phyloP scores from a whole-genome alignment of 2,329 filamentous ascomycete species.

The Boeremia exigua region DNA sequence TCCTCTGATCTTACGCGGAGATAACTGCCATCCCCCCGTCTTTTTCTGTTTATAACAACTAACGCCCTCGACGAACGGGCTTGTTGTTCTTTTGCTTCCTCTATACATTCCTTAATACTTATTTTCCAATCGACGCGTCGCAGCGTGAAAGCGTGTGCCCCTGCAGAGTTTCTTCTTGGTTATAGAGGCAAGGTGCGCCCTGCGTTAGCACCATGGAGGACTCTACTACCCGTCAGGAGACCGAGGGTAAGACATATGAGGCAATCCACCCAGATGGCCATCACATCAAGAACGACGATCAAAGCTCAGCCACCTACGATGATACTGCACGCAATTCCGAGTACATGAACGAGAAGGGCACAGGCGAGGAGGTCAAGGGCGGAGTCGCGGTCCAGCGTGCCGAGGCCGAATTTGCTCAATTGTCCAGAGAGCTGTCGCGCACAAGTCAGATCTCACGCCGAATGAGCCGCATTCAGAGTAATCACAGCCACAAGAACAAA shows the following conservation, averaged over 20 bases:
- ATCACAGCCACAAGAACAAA: constrained; percentile 48
- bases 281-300: constrained; percentile 22
- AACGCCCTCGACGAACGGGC: background rate
- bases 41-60: constrained; percentile 8
- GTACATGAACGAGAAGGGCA: constrained; percentile 26
- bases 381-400: constrained; percentile 69
- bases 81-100: constrained; percentile 4
- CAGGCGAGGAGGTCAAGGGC: constrained; percentile 11
- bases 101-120: constrained; percentile 24
- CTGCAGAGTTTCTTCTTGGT: constrained; percentile 1
- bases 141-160: constrained; percentile 7
- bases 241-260: constrained; percentile 35
- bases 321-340: constrained; percentile 30
- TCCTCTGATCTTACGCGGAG: constrained; percentile 8
- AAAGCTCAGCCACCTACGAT: constrained; percentile 28
- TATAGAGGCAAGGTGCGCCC: constrained; percentile 26
- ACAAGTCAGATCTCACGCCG: constrained; percentile 47
- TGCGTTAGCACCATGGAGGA: constrained; percentile 34
- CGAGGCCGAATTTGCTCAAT: constrained; percentile 72
- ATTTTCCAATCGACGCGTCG: constrained; percentile 10
- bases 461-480: constrained; percentile 55
- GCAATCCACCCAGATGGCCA: constrained; percentile 34
- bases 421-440: constrained; percentile 58
- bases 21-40: constrained; percentile 10
- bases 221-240: constrained; percentile 29